Percentiles rank a stretch among this genome's conserved stretches.
phyloP scores from a whole-genome alignment of 129 eudicot genomes.

The Silybum marianum region DNA sequence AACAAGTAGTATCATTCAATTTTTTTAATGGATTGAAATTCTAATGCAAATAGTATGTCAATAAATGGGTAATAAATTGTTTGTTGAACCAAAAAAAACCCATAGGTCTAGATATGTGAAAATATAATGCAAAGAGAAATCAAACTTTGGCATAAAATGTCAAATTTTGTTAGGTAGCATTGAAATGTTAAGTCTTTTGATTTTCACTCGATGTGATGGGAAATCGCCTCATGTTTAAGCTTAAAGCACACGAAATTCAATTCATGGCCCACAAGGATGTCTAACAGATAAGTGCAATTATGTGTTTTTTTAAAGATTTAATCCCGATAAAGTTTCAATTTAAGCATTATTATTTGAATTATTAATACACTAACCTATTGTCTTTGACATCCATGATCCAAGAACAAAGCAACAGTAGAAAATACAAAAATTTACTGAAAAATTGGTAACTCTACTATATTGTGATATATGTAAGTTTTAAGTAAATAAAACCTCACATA shows the following conservation, averaged over 20 bases:
- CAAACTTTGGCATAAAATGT: neutral
- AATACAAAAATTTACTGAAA: too few relatives aligned
- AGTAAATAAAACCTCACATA: neutral
- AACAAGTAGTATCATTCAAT: too few relatives aligned
- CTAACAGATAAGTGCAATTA: neutral
- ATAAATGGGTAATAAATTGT: too few relatives aligned
- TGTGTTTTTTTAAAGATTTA: neutral
- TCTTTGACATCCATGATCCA: too few relatives aligned
- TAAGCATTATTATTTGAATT: neutral
- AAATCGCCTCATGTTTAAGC: neutral
- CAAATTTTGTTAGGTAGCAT: neutral
- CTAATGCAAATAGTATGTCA: too few relatives aligned
- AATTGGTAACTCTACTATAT: neutral
- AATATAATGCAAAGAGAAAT: neutral
- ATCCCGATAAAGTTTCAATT: neutral
- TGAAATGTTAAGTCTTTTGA: neutral
- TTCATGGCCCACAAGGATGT: neutral
- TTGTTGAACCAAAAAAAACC: too few relatives aligned
- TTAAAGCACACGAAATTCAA: neutral
- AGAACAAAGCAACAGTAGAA: too few relatives aligned
- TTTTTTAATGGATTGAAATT: too few relatives aligned
- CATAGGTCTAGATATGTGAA: too few relatives aligned
- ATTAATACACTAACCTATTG: neutral
- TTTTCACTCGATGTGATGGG: too few relatives aligned
- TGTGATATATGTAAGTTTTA: neutral